Percentiles rank a stretch among this genome's conserved stretches.
Evolutionary conservation across 768 basidiomycete genomes (phyloP).

Genomic region (Kwoniella bestiolae): DNA sequence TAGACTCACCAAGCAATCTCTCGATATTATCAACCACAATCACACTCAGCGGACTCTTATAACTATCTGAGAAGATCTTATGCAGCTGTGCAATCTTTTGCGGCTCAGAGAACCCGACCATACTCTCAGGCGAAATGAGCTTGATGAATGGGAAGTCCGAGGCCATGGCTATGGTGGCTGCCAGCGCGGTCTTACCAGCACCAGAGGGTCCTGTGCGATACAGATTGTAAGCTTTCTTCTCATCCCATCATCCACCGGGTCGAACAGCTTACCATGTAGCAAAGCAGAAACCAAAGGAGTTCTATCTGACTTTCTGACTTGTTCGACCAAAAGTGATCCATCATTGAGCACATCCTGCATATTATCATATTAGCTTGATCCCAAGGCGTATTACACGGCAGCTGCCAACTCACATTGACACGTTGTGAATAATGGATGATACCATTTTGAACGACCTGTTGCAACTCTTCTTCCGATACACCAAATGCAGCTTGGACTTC

Average conservation of each 20-base stretch:
- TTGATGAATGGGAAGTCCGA: conserved; percentile 99
- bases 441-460: conserved; percentile 88
- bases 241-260: background rate
- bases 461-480: conserved; percentile 94
- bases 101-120: conserved; percentile 92
- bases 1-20: conserved; percentile 77
- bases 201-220: conserved; percentile 69
- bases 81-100: conserved; percentile 90
- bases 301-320: conserved; percentile 84
- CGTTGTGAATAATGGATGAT: conserved; percentile 81
- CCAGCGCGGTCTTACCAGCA: conserved; percentile 92
- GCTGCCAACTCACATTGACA: conserved; percentile 70
- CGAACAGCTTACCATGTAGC: conserved; percentile 65
- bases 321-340: conserved; percentile 86
- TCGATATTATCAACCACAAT: conserved; percentile 95
- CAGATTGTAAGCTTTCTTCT: background rate
- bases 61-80: conserved; percentile 91
- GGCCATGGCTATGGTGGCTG: conserved; percentile 87
- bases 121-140: conserved; percentile 89
- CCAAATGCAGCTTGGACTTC: conserved; percentile 97
- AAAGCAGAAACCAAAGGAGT: conserved; percentile 91
- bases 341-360: conserved; percentile 79
- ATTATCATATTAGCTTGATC: conserved; percentile 8
- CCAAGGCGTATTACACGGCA: background rate
- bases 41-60: conserved; percentile 95